Evolutionary conservation across 768 basidiomycete genomes (phyloP).

Genomic region (Termitomyces titanicus): DNA sequence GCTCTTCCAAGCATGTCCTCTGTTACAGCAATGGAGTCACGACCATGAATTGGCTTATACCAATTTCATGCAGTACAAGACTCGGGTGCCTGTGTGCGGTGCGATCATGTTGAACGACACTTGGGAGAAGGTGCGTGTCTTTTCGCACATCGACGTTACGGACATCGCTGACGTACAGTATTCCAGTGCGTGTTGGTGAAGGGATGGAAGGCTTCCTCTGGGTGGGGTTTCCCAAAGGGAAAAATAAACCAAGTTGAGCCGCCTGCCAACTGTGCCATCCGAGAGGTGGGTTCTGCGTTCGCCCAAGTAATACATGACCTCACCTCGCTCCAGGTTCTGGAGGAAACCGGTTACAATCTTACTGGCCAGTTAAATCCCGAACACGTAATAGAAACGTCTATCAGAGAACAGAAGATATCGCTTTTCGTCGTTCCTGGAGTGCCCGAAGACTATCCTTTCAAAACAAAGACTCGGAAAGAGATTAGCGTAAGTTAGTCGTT

Average conservation of each 20-base stretch:
- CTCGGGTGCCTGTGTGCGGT: slow-evolving; percentile 94
- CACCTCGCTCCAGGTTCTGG: slow-evolving; percentile 63
- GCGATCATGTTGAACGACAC: slow-evolving; percentile 91
- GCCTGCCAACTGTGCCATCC: slow-evolving; percentile 77
- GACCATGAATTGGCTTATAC: slow-evolving; percentile 86
- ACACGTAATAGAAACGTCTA: slow-evolving; percentile 78
- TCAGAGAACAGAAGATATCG: slow-evolving; percentile 88
- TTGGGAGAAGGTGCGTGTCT: slow-evolving; percentile 79
- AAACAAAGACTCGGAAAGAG: slow-evolving; percentile 95
- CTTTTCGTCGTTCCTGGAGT: slow-evolving; percentile 88
- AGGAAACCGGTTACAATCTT: slow-evolving; percentile 95
- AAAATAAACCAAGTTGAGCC: slow-evolving; percentile 97
- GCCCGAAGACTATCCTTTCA: slow-evolving; percentile 83
- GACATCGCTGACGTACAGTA: slow-evolving; percentile 3
- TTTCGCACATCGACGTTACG: not conserved
- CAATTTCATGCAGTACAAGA: slow-evolving; percentile 95
- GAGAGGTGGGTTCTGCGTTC: slow-evolving; percentile 65
- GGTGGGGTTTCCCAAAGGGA: slow-evolving; percentile 99
- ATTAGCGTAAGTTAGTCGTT: slow-evolving; percentile 70
- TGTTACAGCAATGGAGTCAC: slow-evolving; percentile 78
- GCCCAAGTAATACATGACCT: not conserved
- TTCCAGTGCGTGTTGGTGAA: slow-evolving; percentile 92
- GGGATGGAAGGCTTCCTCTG: slow-evolving; percentile 95
- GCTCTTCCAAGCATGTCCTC: slow-evolving; percentile 81
- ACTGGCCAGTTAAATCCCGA: slow-evolving; percentile 59